These are phyloP conservation scores for Rhizophora apiculata DNA, from an alignment of 345 rosid genomes.

Conservation along the genomic window DNA sequence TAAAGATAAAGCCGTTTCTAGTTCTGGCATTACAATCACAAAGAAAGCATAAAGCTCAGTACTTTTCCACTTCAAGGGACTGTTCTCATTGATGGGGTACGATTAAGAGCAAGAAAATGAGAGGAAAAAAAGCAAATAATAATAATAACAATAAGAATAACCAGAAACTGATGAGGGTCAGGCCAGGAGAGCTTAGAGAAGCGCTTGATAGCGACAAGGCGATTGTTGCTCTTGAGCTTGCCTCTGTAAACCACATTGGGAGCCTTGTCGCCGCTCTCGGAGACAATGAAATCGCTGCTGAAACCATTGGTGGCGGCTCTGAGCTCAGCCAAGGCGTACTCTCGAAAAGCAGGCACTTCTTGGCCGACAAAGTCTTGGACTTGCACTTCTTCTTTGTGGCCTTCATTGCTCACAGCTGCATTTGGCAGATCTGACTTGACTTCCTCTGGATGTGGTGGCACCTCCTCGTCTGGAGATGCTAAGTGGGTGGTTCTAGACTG, in stretches of 20 bases:
- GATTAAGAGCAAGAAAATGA: too few relatives aligned
- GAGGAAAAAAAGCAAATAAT: not conserved
- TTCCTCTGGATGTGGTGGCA: conserved; percentile 46
- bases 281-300: conserved; percentile 64
- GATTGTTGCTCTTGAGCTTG: conserved; percentile 56
- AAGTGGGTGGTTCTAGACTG: conserved; percentile 79
- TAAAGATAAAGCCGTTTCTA: too few relatives aligned
- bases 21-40: too few relatives aligned
- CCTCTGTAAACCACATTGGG: conserved; percentile 90
- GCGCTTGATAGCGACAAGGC: conserved; percentile 75
- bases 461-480: conserved; percentile 64
- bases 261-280: conserved; percentile 96
- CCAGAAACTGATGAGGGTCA: conserved; percentile 90
- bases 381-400: conserved; percentile 28
- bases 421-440: conserved; percentile 53
- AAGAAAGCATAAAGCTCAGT: not conserved
- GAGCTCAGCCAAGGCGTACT: conserved; percentile 65
- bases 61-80: not conserved
- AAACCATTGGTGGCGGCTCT: conserved; percentile 82
- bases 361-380: not conserved
- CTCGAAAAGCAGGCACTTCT: conserved; percentile 56
- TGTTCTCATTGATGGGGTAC: too few relatives aligned
- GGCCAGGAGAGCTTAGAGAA: conserved; percentile 96
- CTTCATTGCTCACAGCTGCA: conserved; percentile 41
- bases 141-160: conserved; percentile 27